Evolutionary conservation across 345 rosid species (phyloP).

Genomic region (Bruguiera parviflora): DNA sequence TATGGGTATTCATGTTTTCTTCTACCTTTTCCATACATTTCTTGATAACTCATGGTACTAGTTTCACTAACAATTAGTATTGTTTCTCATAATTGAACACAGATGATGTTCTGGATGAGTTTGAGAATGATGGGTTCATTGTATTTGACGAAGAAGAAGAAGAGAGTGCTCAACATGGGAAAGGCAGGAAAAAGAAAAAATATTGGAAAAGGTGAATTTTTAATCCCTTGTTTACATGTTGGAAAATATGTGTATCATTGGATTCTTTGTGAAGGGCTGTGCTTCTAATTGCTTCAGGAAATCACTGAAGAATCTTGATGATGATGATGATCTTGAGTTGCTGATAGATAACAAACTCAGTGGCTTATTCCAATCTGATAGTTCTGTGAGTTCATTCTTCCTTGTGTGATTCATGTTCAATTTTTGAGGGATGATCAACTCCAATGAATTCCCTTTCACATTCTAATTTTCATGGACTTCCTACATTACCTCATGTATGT

Average conservation of each 20-base stretch:
- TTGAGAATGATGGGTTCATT: conserved; percentile 89
- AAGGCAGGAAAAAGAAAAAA: conserved; percentile 65
- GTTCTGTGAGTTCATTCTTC: conserved; percentile 6
- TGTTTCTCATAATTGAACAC: too few relatives aligned
- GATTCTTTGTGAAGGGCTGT: background rate
- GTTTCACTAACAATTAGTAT: too few relatives aligned
- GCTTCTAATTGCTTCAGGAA: background rate
- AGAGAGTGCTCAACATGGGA: conserved; percentile 50
- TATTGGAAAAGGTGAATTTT: conserved; percentile 34
- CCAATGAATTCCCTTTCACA: too few relatives aligned
- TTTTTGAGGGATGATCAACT: too few relatives aligned
- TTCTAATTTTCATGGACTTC: too few relatives aligned
- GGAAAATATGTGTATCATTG: background rate
- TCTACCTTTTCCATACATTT: too few relatives aligned
- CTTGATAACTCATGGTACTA: too few relatives aligned
- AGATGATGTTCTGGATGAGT: conserved; percentile 39
- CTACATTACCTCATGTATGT: too few relatives aligned
- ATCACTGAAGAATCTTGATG: conserved; percentile 55
- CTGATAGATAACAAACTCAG: conserved; percentile 67
- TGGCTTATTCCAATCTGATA: conserved; percentile 1
- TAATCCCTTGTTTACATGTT: conserved; percentile 9
- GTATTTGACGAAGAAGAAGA: conserved; percentile 73
- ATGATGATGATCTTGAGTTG: conserved; percentile 94
- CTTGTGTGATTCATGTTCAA: background rate
- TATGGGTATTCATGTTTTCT: too few relatives aligned